Evolutionary conservation across 78 protist genomes (phyloP).

Genomic region (Dictyostelium firmibasis): DNA sequence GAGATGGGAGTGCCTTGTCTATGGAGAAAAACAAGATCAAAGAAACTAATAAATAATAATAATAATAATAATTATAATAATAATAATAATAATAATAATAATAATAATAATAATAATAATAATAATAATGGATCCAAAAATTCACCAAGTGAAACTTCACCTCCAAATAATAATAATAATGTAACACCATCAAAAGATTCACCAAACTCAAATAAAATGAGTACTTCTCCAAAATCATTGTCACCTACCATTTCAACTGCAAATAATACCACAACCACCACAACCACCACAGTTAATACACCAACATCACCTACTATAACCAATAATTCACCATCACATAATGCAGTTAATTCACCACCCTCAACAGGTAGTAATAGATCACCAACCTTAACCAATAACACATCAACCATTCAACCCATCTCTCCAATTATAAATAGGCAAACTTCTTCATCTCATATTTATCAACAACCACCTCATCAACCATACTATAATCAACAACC

Average conservation of each 20-base stretch:
- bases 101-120: neutral
- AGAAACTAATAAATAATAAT: neutral
- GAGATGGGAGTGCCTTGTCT: constrained; percentile 43
- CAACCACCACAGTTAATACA: neutral
- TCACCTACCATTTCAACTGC: neutral
- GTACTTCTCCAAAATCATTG: neutral
- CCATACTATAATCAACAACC: neutral
- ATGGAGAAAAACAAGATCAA: constrained; percentile 30
- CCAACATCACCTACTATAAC: neutral
- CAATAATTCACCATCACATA: neutral
- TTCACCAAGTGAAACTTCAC: neutral
- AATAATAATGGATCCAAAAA: neutral
- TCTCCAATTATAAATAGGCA: neutral
- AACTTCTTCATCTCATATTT: neutral
- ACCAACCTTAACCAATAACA: neutral
- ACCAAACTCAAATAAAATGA: neutral
- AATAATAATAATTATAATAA: neutral
- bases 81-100: neutral
- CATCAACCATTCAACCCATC: neutral
- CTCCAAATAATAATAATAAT: neutral
- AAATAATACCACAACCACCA: neutral
- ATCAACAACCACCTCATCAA: neutral
- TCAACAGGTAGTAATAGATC: neutral
- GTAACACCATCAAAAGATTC: neutral
- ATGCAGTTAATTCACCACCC: neutral